These are phyloP conservation scores for Salvia hispanica DNA, from an alignment of 257 asterid genomes.

Conservation along the genomic window DNA sequence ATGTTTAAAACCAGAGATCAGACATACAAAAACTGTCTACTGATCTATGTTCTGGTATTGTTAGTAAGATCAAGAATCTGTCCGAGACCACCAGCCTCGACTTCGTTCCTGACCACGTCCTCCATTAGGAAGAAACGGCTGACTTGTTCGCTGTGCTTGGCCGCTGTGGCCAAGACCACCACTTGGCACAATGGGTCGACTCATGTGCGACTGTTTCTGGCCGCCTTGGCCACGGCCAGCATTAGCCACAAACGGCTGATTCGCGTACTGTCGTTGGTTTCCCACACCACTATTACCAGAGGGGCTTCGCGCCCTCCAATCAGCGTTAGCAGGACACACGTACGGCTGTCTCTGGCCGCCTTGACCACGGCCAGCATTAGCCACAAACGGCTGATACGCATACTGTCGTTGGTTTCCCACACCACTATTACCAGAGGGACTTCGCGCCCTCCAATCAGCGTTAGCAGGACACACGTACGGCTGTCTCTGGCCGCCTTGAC, in stretches of 20 bases:
- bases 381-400: not conserved
- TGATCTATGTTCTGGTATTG: not conserved
- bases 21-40: not conserved
- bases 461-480: not conserved
- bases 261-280: not conserved
- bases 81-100: constrained; percentile 21
- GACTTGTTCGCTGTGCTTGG: not conserved
- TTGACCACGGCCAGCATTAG: constrained; percentile 17
- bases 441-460: constrained; percentile 24
- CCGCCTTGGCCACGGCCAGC: constrained; percentile 17
- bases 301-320: constrained; percentile 23
- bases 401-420: not conserved
- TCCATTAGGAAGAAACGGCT: not conserved
- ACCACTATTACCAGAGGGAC: not conserved
- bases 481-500: not conserved
- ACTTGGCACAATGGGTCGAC: not conserved
- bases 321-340: not conserved
- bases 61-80: not conserved
- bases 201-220: not conserved
- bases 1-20: not conserved
- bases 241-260: not conserved
- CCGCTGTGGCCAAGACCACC: constrained; percentile 7
- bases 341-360: not conserved
- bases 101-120: constrained; percentile 28
- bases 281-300: not conserved